These are phyloP conservation scores for Saccharomyces paradoxus DNA, from an alignment of 805 yeast genomes.

Conservation along the genomic window DNA sequence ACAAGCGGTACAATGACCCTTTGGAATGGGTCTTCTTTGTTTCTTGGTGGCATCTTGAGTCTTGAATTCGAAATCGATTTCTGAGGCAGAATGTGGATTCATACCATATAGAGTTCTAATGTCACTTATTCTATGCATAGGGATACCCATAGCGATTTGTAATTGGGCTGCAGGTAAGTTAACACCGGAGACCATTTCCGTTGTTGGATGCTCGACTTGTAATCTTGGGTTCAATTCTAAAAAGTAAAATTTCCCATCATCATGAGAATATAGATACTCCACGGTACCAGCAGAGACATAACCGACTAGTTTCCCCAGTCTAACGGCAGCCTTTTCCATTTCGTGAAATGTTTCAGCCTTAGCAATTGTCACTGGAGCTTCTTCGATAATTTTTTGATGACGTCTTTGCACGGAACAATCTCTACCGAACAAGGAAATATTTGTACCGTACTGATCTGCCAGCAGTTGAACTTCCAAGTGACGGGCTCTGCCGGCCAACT, in stretches of 20 bases:
- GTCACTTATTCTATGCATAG: slow-evolving; percentile 89
- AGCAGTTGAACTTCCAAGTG: slow-evolving; percentile 95
- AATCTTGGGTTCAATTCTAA: slow-evolving; percentile 95
- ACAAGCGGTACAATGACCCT: slow-evolving; percentile 98
- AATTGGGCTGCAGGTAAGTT: slow-evolving; percentile 97
- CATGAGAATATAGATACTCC: slow-evolving; percentile 89
- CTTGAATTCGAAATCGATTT: slow-evolving; percentile 83
- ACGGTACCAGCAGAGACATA: slow-evolving; percentile 99
- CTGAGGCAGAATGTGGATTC: slow-evolving; percentile 86
- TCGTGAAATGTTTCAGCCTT: slow-evolving; percentile 71
- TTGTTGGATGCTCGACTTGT: slow-evolving; percentile 99
- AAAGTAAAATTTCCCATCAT: slow-evolving; percentile 91
- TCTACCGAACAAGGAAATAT: slow-evolving; percentile 94
- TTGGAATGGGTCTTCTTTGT: slow-evolving; percentile 90
- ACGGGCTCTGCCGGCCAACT: slow-evolving; percentile 94
- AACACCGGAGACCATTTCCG: slow-evolving; percentile 98
- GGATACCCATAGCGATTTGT: slow-evolving; percentile 99
- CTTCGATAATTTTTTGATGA: slow-evolving; percentile 97
- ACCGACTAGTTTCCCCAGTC: slow-evolving; percentile 94
- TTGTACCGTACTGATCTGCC: slow-evolving; percentile 97
- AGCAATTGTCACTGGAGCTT: slow-evolving; percentile 97
- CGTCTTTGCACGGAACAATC: slow-evolving; percentile 99
- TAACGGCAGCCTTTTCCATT: slow-evolving; percentile 96
- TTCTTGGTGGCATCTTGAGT: slow-evolving; percentile 60
- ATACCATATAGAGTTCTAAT: slow-evolving; percentile 90